Percentiles rank a stretch among this genome's conserved stretches.
phyloP scores from a whole-genome alignment of 257 asterid species.

The Striga asiatica region DNA sequence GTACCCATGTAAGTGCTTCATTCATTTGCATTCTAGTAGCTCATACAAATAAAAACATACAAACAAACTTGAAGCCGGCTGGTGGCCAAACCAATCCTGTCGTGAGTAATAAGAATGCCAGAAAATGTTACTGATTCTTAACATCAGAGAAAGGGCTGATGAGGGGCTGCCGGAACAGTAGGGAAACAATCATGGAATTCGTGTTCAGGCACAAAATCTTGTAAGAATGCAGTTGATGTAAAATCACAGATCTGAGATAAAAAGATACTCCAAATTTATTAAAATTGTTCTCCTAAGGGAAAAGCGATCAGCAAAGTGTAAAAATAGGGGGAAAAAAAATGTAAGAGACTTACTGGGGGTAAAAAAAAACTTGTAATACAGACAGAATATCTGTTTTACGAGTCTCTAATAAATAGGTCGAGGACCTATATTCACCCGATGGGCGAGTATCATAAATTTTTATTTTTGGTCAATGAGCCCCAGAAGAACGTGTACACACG shows the following conservation, averaged over 20 bases:
- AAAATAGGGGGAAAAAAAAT: neutral
- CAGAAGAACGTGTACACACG: slow-evolving; percentile 13
- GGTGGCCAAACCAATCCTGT: neutral
- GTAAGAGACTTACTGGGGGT: no score
- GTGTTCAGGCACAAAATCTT: neutral
- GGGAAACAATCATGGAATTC: neutral
- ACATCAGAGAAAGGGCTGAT: no score
- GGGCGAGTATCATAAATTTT: slow-evolving; percentile 15
- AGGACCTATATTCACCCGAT: no score
- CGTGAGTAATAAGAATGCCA: slow-evolving; percentile 4
- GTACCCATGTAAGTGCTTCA: no score
- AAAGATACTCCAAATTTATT: no score
- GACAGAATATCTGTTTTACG: slow-evolving; percentile 9
- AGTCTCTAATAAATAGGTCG: no score
- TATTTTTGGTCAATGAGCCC: slow-evolving; percentile 4
- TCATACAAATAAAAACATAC: no score
- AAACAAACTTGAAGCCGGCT: neutral
- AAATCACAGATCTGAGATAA: neutral
- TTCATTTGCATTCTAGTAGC: no score
- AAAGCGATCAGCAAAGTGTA: neutral
- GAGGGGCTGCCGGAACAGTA: no score
- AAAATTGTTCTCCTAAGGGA: no score
- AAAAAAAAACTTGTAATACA: no score
- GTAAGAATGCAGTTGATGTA: neutral
- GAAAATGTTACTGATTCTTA: no score